Percentiles rank a stretch among this genome's conserved stretches.
Evolutionary conservation across 371 early-diverging fungal genomes (phyloP).

Genomic region (Mucor racemosus): DNA sequence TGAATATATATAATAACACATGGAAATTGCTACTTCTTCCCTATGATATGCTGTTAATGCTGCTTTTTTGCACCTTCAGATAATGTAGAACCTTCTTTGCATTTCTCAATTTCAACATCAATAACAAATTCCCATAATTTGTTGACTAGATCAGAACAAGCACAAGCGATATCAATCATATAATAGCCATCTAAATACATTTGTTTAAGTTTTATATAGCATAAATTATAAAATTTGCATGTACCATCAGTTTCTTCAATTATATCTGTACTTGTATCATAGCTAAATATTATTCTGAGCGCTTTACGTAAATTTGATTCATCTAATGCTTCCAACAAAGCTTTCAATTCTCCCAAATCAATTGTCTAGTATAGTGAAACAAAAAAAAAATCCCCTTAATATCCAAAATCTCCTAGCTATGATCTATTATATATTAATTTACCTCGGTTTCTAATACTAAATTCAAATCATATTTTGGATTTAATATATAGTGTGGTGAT

Average conservation of each 20-base stretch:
- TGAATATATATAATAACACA: neutral
- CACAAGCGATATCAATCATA: neutral
- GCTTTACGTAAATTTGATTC: constrained; percentile 2
- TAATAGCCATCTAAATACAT: neutral
- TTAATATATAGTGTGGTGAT: constrained; percentile 1
- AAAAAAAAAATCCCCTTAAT: too few relatives aligned
- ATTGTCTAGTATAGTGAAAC: neutral
- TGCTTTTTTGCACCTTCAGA: neutral
- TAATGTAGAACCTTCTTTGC: neutral
- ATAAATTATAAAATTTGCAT: neutral
- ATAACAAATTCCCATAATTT: constrained; percentile 9
- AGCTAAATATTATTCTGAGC: neutral
- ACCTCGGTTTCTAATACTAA: neutral
- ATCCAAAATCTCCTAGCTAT: neutral
- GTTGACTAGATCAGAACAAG: neutral
- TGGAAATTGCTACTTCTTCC: neutral
- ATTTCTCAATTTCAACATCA: neutral
- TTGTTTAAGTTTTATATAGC: neutral
- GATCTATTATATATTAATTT: neutral
- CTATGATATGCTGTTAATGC: neutral
- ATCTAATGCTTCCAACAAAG: neutral
- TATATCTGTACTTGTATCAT: neutral
- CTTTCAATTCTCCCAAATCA: neutral
- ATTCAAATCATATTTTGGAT: neutral
- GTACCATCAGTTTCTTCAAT: constrained; percentile 8